Percentiles rank a stretch among this genome's conserved stretches.
phyloP scores from a whole-genome alignment of 2,329 filamentous ascomycete genomes.

The Trichoderma koningii region DNA sequence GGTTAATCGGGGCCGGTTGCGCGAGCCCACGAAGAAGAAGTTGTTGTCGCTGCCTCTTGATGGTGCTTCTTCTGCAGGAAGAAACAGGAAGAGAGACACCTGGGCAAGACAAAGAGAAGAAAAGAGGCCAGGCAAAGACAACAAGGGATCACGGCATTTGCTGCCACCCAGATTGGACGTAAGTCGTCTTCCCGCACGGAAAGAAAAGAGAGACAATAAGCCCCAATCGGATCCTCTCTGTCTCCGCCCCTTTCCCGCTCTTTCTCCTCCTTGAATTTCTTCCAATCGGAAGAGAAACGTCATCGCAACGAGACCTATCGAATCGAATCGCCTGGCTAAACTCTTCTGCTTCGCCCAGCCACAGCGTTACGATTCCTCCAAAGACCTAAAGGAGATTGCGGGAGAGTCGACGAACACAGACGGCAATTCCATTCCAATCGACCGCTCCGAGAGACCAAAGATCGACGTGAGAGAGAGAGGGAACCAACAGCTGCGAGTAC shows the following conservation, averaged over 20 bases:
- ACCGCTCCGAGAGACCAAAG: conserved; percentile 3
- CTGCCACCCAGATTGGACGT: neutral
- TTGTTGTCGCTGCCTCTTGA: too few relatives aligned
- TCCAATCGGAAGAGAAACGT: neutral
- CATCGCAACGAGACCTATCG: too few relatives aligned
- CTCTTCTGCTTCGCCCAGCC: conserved; percentile 3
- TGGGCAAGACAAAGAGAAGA: neutral
- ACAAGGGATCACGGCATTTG: neutral
- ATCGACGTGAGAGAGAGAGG: neutral
- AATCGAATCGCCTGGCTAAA: neutral
- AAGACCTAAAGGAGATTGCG: conserved; percentile 4
- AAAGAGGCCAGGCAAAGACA: neutral
- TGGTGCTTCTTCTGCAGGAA: too few relatives aligned
- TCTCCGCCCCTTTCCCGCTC: too few relatives aligned
- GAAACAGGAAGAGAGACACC: neutral
- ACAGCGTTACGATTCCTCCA: conserved; percentile 15
- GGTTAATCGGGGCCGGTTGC: too few relatives aligned
- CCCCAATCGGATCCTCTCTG: too few relatives aligned
- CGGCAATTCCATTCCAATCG: neutral
- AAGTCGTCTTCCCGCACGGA: neutral
- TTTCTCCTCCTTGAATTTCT: neutral
- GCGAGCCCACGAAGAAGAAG: too few relatives aligned
- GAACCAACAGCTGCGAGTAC: neutral
- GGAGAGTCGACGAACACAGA: neutral
- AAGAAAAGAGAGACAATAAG: too few relatives aligned